Evolutionary conservation across 2,329 filamentous ascomycete genomes (phyloP).

Genomic region (Aspergillus sp.): DNA sequence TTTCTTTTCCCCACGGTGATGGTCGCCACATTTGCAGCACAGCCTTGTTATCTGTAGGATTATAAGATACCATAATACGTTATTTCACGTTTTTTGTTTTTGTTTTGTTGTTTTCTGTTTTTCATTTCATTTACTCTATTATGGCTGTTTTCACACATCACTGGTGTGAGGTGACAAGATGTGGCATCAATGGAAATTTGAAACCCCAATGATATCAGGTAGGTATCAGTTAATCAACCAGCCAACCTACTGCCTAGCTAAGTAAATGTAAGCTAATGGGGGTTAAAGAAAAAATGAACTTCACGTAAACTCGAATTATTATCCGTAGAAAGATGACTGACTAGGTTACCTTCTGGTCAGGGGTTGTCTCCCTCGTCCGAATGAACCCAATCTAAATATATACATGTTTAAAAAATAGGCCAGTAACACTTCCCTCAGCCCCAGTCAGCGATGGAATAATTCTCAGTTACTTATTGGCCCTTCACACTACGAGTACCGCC

Average conservation of each 20-base stretch:
- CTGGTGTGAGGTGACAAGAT: background rate
- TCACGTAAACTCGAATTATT: background rate
- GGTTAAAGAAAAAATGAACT: background rate
- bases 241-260: background rate
- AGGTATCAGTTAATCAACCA: background rate
- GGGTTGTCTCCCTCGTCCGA: too few species aligned
- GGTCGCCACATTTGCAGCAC: background rate
- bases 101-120: background rate
- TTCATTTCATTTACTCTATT: background rate
- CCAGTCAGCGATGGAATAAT: too few species aligned
- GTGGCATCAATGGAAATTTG: background rate
- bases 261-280: background rate
- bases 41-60: slow-evolving; percentile 6
- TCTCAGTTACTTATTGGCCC: background rate
- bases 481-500: slow-evolving; percentile 14
- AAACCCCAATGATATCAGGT: background rate
- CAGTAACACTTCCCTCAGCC: too few species aligned
- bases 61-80: slow-evolving; percentile 8
- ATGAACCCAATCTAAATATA: too few species aligned
- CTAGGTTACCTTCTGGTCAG: too few species aligned
- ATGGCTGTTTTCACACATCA: background rate
- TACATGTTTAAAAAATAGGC: too few species aligned
- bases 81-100: background rate
- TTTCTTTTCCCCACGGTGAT: background rate
- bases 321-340: background rate